Conservation (phyloP, 1,284 basidiomycete species). For the Rhodotorula sp. region DNA sequence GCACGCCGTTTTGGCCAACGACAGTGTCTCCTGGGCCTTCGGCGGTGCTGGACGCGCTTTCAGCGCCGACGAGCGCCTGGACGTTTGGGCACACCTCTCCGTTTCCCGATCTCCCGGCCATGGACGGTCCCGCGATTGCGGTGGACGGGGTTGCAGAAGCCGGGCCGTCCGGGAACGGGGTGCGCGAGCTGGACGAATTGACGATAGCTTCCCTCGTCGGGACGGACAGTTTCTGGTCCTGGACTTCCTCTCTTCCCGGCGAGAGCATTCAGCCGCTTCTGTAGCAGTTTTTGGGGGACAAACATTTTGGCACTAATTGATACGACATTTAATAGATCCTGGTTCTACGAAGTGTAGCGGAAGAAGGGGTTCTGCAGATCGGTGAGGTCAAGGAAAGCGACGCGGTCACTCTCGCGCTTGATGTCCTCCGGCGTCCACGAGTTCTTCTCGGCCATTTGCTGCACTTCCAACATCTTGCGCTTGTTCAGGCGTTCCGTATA, state of each 20-base stretch:
- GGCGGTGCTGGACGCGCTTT: too few relatives aligned
- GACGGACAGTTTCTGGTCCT: conserved; percentile 29
- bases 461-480: conserved; percentile 55
- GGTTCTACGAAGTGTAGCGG: conserved; percentile 42
- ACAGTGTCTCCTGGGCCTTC: too few relatives aligned
- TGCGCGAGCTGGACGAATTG: conserved; percentile 10
- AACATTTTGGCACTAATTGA: too few relatives aligned
- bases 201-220: conserved; percentile 14
- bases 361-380: conserved; percentile 57
- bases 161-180: not conserved
- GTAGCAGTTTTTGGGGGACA: too few relatives aligned
- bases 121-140: not conserved
- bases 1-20: not conserved
- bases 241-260: conserved; percentile 20
- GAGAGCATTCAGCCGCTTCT: conserved; percentile 17
- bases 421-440: conserved; percentile 62
- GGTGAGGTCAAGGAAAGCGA: conserved; percentile 60
- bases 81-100: not conserved
- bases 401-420: conserved; percentile 56
- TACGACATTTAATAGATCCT: too few relatives aligned
- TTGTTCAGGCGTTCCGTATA: conserved; percentile 59
- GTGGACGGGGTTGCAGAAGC: not conserved
- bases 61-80: too few relatives aligned
- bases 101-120: not conserved
- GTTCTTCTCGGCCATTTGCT: conserved; percentile 53